These are phyloP conservation scores for Zygoascus flipseniorum DNA, from an alignment of 805 yeast genomes.

Conservation along the genomic window DNA sequence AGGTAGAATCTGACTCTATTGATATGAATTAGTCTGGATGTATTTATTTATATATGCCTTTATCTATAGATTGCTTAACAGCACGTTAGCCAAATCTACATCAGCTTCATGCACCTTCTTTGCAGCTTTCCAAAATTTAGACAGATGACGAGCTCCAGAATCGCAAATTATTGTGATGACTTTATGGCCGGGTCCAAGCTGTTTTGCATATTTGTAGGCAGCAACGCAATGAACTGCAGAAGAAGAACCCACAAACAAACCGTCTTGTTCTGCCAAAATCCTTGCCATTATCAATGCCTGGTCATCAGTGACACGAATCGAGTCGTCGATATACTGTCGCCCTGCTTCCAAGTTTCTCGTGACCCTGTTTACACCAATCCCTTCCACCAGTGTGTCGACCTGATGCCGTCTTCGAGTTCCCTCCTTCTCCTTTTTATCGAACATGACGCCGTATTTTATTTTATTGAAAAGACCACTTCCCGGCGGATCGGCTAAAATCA, in stretches of 20 bases:
- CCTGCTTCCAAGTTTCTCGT: conserved; percentile 75
- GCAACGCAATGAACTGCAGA: conserved; percentile 94
- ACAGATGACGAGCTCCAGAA: conserved; percentile 80
- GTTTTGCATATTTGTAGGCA: conserved; percentile 52
- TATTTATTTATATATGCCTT: neutral
- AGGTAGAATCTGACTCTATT: no score
- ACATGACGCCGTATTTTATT: conserved; percentile 88
- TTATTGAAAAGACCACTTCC: conserved; percentile 88
- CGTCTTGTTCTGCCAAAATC: conserved; percentile 71
- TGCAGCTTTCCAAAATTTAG: conserved; percentile 75
- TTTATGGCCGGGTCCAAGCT: conserved; percentile 48
- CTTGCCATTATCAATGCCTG: conserved; percentile 88
- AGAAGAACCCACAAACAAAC: conserved; percentile 84
- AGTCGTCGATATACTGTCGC: conserved; percentile 62
- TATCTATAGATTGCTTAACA: neutral
- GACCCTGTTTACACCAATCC: conserved; percentile 82
- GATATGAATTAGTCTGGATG: neutral
- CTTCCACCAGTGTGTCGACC: conserved; percentile 91
- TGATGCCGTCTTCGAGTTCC: conserved; percentile 94
- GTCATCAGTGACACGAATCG: conserved; percentile 68
- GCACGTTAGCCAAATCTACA: conserved; percentile 1
- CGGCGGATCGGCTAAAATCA: conserved; percentile 87
- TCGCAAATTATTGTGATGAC: conserved; percentile 88
- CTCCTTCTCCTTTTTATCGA: conserved; percentile 77
- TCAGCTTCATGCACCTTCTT: neutral